Percentiles rank a stretch among this genome's conserved stretches.
phyloP scores from a whole-genome alignment of 139 green algal species.

The Closterium sp. region DNA sequence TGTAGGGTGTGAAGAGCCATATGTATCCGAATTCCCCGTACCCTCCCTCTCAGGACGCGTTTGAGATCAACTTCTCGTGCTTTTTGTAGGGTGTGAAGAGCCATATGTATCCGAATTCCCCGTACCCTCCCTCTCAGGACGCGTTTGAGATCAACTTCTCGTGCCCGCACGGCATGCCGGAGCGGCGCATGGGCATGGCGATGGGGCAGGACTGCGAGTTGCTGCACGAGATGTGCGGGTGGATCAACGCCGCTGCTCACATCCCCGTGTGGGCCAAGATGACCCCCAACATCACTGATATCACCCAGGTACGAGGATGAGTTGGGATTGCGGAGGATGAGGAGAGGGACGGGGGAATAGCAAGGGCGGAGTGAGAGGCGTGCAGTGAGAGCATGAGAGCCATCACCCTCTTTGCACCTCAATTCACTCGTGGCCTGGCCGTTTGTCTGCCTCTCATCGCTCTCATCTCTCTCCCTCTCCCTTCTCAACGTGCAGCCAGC shows the following conservation, averaged over 20 bases:
- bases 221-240: conserved; percentile 79
- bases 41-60: too few species aligned
- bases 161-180: conserved; percentile 89
- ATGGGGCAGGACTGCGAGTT: conserved; percentile 77
- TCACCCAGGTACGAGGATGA: conserved; percentile 50
- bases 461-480: not conserved
- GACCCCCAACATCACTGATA: conserved; percentile 98
- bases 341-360: too few species aligned
- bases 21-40: too few species aligned
- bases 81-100: too few species aligned
- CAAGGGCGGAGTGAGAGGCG: too few species aligned
- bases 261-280: conserved; percentile 98
- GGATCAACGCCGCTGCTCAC: conserved; percentile 81
- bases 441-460: not conserved
- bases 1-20: too few species aligned
- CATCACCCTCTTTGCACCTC: too few species aligned
- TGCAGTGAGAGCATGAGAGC: too few species aligned
- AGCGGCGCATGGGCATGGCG: conserved; percentile 73
- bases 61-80: not conserved
- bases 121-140: conserved; percentile 62
- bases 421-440: not conserved
- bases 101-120: too few species aligned
- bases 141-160: conserved; percentile 97
- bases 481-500: conserved; percentile 23
- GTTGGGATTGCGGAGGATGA: too few species aligned